phyloP scores from a whole-genome alignment of 495 filamentous ascomycete species.

The Trichodelitschia bisporula region DNA sequence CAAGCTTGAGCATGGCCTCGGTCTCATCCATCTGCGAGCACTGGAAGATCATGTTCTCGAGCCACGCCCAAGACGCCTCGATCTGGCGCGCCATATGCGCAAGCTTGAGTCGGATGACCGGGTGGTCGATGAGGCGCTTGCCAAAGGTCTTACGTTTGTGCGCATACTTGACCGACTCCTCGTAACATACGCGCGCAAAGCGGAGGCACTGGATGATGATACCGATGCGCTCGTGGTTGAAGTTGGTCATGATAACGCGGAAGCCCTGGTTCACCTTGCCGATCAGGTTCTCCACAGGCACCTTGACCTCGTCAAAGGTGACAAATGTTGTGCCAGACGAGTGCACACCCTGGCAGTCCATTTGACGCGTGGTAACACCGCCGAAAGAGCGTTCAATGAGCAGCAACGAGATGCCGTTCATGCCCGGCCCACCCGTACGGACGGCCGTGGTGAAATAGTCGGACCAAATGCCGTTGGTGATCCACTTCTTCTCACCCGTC shows the following conservation, averaged over 20 bases:
- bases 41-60: constrained; percentile 92
- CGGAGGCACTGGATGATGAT: constrained; percentile 95
- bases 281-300: constrained; percentile 90
- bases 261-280: constrained; percentile 98
- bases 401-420: constrained; percentile 75
- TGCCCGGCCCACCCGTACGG: constrained; percentile 61
- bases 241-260: constrained; percentile 56
- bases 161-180: constrained; percentile 86
- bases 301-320: constrained; percentile 95
- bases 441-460: constrained; percentile 98
- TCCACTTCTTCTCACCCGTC: constrained; percentile 99
- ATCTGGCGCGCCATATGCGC: constrained; percentile 97
- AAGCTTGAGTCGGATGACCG: constrained; percentile 92
- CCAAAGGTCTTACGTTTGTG: constrained; percentile 91
- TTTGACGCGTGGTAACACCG: constrained; percentile 74
- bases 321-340: constrained; percentile 86
- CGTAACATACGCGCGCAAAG: constrained; percentile 91
- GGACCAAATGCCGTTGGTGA: constrained; percentile 88
- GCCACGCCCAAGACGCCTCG: constrained; percentile 86
- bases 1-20: constrained; percentile 87
- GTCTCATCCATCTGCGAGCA: constrained; percentile 78
- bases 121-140: constrained; percentile 87
- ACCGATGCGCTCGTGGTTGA: constrained; percentile 96
- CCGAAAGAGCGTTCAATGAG: constrained; percentile 61
- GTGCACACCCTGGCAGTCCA: constrained; percentile 98